A percentile compares a stretch with the other conserved stretches of the same genome.
phyloP scores from a whole-genome alignment of 73 alveolate species.

The Breviolum minutum region DNA sequence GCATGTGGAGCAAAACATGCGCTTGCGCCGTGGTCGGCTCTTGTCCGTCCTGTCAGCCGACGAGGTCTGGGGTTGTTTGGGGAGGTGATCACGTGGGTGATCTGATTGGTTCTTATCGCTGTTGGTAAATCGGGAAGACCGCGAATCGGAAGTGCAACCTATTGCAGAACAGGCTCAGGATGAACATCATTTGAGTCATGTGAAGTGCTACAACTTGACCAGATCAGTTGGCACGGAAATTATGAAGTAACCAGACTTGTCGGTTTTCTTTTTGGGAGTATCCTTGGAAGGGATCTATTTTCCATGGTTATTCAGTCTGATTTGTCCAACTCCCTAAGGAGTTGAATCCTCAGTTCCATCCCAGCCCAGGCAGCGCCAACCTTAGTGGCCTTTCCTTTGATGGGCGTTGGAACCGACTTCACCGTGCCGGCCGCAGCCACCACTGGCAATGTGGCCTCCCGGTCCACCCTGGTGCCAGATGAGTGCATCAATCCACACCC shows the following conservation, averaged over 20 bases:
- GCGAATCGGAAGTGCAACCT: too few relatives aligned
- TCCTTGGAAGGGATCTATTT: too few relatives aligned
- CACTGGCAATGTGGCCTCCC: slow-evolving; percentile 91
- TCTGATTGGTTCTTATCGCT: not conserved
- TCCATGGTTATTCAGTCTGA: too few relatives aligned
- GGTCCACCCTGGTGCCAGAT: slow-evolving; percentile 97
- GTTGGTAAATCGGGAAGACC: not conserved
- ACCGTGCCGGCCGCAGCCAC: not conserved
- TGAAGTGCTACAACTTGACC: too few relatives aligned
- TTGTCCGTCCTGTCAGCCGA: slow-evolving; percentile 18
- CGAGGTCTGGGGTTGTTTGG: not conserved
- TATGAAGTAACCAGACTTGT: too few relatives aligned
- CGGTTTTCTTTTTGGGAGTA: too few relatives aligned
- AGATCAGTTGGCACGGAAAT: too few relatives aligned
- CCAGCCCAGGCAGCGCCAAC: slow-evolving; percentile 55
- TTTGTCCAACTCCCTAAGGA: too few relatives aligned
- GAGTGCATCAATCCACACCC: slow-evolving; percentile 98
- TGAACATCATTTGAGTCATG: too few relatives aligned
- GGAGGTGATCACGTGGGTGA: not conserved
- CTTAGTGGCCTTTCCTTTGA: slow-evolving; percentile 75
- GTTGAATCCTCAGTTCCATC: too few relatives aligned
- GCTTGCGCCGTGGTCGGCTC: slow-evolving; percentile 65
- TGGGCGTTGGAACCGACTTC: slow-evolving; percentile 54
- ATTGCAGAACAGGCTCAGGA: too few relatives aligned
- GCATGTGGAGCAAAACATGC: slow-evolving; percentile 76